Percentiles rank a stretch among this genome's conserved stretches.
phyloP scores from a whole-genome alignment of 495 filamentous ascomycete genomes.

The Aspergillus wentii region DNA sequence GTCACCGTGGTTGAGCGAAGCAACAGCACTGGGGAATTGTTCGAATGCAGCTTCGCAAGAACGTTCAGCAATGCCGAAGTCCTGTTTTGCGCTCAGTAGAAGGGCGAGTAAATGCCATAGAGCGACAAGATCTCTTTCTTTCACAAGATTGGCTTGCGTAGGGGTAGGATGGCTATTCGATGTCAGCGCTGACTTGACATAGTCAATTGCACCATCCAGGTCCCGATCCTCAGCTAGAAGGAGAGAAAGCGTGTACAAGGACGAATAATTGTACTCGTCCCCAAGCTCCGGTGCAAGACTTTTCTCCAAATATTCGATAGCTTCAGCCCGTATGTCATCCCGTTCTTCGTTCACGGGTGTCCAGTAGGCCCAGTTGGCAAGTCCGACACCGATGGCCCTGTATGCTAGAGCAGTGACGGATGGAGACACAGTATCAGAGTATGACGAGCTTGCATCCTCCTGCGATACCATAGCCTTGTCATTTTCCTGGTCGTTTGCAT shows the following conservation, averaged over 20 bases:
- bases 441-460: constrained; percentile 12
- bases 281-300: constrained; percentile 62
- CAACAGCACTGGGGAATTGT: constrained; percentile 59
- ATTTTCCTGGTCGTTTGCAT: constrained; percentile 30
- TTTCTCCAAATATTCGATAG: constrained; percentile 65
- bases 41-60: constrained; percentile 89
- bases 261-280: constrained; percentile 58
- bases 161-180: constrained; percentile 23
- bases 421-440: constrained; percentile 40
- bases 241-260: constrained; percentile 73
- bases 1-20: constrained; percentile 47
- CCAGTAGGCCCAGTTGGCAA: constrained; percentile 78
- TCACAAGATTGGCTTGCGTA: constrained; percentile 22
- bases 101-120: constrained; percentile 83
- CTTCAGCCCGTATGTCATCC: constrained; percentile 63
- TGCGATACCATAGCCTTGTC: constrained; percentile 17
- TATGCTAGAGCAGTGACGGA: constrained; percentile 62
- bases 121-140: constrained; percentile 37
- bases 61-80: constrained; percentile 71
- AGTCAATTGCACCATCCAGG: constrained; percentile 67
- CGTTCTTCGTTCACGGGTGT: constrained; percentile 69
- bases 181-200: constrained; percentile 61
- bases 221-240: constrained; percentile 78
- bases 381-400: constrained; percentile 74
- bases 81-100: constrained; percentile 78